These are phyloP conservation scores for Closterium sp. DNA, from an alignment of 139 green algal species.

Conservation along the genomic window DNA sequence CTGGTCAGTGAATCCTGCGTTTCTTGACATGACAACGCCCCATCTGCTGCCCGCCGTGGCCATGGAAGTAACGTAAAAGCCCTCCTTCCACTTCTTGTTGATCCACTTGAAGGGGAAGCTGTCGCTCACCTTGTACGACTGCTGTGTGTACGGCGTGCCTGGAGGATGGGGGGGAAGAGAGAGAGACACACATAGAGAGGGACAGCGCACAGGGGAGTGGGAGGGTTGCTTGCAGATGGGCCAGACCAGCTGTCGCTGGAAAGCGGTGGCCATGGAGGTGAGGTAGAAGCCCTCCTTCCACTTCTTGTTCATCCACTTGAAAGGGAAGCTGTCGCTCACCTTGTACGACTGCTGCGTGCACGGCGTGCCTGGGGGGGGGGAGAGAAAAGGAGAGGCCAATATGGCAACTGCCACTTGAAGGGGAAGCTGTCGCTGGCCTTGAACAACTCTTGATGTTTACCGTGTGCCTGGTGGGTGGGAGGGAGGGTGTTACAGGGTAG, in stretches of 20 bases:
- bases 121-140: conserved; percentile 98
- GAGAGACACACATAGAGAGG: no score
- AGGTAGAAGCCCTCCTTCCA: conserved; percentile 99
- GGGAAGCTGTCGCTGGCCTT: conserved; percentile 98
- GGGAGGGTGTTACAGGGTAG: neutral
- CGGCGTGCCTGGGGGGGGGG: conserved; percentile 64
- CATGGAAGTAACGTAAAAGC: conserved; percentile 99
- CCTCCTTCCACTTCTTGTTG: conserved; percentile 99
- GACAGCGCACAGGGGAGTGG: no score
- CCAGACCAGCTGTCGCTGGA: conserved; percentile 94
- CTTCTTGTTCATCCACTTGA: conserved; percentile 99
- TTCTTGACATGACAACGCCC: conserved; percentile 98
- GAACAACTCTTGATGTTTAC: no score
- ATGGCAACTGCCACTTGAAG: conserved; percentile 99
- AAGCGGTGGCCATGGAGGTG: conserved; percentile 91
- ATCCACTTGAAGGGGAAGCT: conserved; percentile 99
- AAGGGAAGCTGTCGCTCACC: conserved; percentile 95
- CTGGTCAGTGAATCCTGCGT: conserved; percentile 95
- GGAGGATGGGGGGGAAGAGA: neutral
- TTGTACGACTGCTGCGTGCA: conserved; percentile 99
- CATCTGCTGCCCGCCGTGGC: conserved; percentile 87
- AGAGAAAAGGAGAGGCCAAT: no score
- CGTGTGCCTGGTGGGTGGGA: no score
- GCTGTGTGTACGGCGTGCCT: conserved; percentile 97
- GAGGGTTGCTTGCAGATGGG: no score